phyloP scores from a whole-genome alignment of 2,329 filamentous ascomycete species.

The Colletotrichum musicola region DNA sequence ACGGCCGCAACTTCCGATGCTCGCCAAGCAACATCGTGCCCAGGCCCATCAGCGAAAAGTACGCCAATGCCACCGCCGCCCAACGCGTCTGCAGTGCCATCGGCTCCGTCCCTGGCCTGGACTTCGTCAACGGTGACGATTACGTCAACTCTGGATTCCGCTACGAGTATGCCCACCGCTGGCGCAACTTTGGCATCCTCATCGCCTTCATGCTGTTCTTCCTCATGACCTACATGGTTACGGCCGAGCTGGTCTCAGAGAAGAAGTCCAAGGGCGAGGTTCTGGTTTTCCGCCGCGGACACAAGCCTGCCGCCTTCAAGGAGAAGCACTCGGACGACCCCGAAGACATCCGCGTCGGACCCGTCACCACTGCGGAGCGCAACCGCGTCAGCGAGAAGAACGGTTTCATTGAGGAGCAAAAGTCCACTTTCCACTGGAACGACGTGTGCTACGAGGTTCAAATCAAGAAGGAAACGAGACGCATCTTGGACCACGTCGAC shows the following conservation, averaged over 20 bases:
- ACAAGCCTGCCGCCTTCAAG: slow-evolving; percentile 69
- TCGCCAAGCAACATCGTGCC: slow-evolving; percentile 57
- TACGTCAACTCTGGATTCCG: slow-evolving; percentile 68
- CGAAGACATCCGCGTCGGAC: slow-evolving; percentile 64
- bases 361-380: slow-evolving; percentile 59
- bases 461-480: slow-evolving; percentile 81
- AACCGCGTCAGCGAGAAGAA: slow-evolving; percentile 52
- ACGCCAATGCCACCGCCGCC: slow-evolving; percentile 48
- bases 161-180: slow-evolving; percentile 71
- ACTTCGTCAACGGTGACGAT: slow-evolving; percentile 67
- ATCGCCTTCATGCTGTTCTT: slow-evolving; percentile 75
- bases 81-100: slow-evolving; percentile 70
- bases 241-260: slow-evolving; percentile 74
- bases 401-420: slow-evolving; percentile 66
- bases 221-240: slow-evolving; percentile 71
- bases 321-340: slow-evolving; percentile 74
- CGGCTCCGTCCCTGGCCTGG: slow-evolving; percentile 67
- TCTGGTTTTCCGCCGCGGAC: slow-evolving; percentile 79
- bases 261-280: slow-evolving; percentile 83
- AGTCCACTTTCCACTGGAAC: slow-evolving; percentile 87
- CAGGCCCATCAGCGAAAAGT: slow-evolving; percentile 44
- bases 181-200: slow-evolving; percentile 80
- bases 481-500: slow-evolving; percentile 86
- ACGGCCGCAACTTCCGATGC: slow-evolving; percentile 70
- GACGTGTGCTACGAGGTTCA: slow-evolving; percentile 83